Base-by-base conservation (phyloP, 768 basidiomycete species). In the Neoboletus brunneissimus region DNA sequence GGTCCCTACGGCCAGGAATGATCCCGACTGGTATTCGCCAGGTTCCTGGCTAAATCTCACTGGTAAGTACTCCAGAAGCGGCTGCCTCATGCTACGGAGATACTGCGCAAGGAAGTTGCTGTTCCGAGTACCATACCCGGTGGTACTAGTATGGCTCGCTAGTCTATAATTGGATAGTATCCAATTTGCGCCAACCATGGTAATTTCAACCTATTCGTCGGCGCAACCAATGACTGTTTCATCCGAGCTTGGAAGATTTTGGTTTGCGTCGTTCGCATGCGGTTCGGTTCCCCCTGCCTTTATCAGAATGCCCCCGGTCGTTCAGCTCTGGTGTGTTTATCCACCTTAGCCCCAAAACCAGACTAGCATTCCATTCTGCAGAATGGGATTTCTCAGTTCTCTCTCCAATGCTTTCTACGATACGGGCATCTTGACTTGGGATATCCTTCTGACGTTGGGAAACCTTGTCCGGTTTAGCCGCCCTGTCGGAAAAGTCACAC, bases 401-500 rank as follows among this genome's bases (percentile, higher is more conserved):
- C 6, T 64, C 42, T 51, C 50, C 43, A 46, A 59, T 22, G 10
- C n/a, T 23, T 40, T 43, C 23, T 35, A 25, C 7, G 49, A 54
- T 13, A 10, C 34, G n/a, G 4, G 22, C 38, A 45, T 64, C 18
- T 9, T 55, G 0, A 22, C 31, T 18, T 62, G 61, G 61, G 62
- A 62, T 34, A 8, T 62, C 20, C 18, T 60, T 18, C 31, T 64
- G 34, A 59, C 57, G 1, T 20, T 62, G 8, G 62, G 61, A 12
- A 62, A 62, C 29, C 32, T 62, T 15, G 35, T 62, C 5, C 10
- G 22, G 11, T 48, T 40, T 5, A 54, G 38, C 3, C 75, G 76
- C 16, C 75, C 76, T 37, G 67, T 75, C 7, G 86, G 86, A 3
- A 70, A 76, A 31, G 82, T 87, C 35, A 79, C 79, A 0, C 81